Base-by-base conservation (phyloP, 2,329 filamentous ascomycete species). In the Lecanosticta acicola region DNA sequence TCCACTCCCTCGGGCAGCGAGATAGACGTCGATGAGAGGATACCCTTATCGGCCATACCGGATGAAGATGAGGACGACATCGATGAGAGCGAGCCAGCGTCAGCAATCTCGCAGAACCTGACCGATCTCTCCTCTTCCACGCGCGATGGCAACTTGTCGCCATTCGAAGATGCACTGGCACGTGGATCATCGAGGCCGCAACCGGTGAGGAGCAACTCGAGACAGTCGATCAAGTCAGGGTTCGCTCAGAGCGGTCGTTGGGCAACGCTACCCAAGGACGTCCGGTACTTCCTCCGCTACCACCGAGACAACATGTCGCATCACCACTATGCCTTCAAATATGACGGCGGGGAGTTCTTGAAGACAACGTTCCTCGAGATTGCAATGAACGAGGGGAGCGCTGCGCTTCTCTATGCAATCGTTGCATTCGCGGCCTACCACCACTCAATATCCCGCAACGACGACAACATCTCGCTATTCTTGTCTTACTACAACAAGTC, bases 401-500 rank as follows among this genome's bases (percentile, higher is more conserved):
- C 51, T 35, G 81, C 90, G 4, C 72, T 97, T 9, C 75, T 96
- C 3, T 89, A 95, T 63, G 89, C 90, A 0, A 71, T 96, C 3
- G 85, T 90, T 8, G 88, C 85, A 0, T 97, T 96, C 63, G 78
- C 91, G 9, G 87, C 90, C 0, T 97, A 96, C 60, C 88, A 94
- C 56, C 78, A 84, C 55, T 85, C 85, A 1, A 66, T 96, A 39
- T 75, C 77, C 32, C 80, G 83, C 39, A 79, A 84, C 1, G 72
- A 82, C 39, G 87, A 85, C 17, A 83, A 82, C 54, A 81, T 97
- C 19, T 78, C 85, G 50, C 82, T 85, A 42, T 97, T 97, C 58
- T 73, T 97, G 20, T 79, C 82, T 47, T 95, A 94, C 61, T 96
- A 97, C 71, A 90, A 95, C 66, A 84, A 81, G 62, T 90, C 91